Evolutionary conservation across 495 filamentous ascomycete species (phyloP), one percentile per base, ranked within the genome.

Genomic region (Aspergillus bridgeri): DNA sequence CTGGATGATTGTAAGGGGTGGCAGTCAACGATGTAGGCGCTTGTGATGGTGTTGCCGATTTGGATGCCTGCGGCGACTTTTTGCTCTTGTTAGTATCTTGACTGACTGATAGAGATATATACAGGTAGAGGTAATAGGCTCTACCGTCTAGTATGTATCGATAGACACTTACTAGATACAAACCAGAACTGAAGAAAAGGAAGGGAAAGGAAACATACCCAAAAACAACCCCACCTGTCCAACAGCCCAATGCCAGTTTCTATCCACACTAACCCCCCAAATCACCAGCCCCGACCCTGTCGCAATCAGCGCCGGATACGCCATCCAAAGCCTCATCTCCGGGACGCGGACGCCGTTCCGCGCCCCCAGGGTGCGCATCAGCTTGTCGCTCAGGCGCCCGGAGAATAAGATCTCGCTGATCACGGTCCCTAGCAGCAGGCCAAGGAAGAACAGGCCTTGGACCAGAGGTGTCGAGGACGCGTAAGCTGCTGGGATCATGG

Each of bases 251-350:
- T 87, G 81, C 38, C 80, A 82, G 1, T 59, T 65, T 53, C 71
- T 72, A 56, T 87, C 83, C 6, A 87, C 67, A 46, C 78, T 81
- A 42, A 86, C 58, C 1, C 84, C 81, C 83, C 84, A 87, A 25
- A 86, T 22, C 27, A 86, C 65, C 24, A 73, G 60, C 0, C 75
- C 75, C 24, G 72, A 71, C 71, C 47, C 72, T 0, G 78, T 83
- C 17, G 82, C 25, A 18, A 75, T 2, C n/a, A 73, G 69, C n/a
- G 81, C 81, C 17, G 81, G 82, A 65, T 85, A 86, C 8, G 73
- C 73, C 44, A 85, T 57, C 84, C 82, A 86, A 24, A 86, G 61
- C 24, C 84, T 67, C 81, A 83, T 83, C 69, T 87, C 84, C 0
- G 84, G 68, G 19, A 77, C 67, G 6, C 81, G 66, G 5, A 79